Percentiles rank a stretch among this genome's conserved stretches.
Conservation (phyloP, 2,329 filamentous ascomycete genomes). For the Didymella keratinophila region DNA sequence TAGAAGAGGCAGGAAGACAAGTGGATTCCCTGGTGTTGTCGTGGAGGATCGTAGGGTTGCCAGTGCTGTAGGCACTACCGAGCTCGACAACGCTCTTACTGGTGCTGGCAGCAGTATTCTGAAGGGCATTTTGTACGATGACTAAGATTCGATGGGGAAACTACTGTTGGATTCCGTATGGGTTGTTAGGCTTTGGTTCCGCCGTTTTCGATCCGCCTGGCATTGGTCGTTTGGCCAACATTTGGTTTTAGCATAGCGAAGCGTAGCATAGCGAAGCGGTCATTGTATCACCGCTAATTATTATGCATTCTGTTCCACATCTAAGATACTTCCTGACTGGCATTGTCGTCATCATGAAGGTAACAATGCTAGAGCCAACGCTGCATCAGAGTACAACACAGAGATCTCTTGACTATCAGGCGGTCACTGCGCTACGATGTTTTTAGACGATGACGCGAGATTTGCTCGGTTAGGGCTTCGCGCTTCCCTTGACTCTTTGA, state of each 20-base stretch:
- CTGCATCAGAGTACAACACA: not conserved
- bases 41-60: constrained; percentile 80
- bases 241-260: constrained; percentile 15
- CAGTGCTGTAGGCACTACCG: constrained; percentile 80
- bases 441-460: constrained; percentile 8
- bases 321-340: not conserved
- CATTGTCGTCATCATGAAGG: not conserved
- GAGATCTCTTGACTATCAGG: not conserved
- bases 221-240: not conserved
- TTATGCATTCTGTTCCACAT: not conserved
- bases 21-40: constrained; percentile 55
- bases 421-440: constrained; percentile 1
- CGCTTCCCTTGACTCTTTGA: not conserved
- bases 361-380: not conserved
- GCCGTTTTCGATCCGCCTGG: constrained; percentile 15
- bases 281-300: not conserved
- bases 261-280: constrained; percentile 18
- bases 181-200: not conserved
- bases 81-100: constrained; percentile 74
- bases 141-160: not conserved
- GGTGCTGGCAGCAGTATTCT: constrained; percentile 57
- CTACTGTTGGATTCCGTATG: not conserved
- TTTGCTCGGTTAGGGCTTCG: not conserved
- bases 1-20: constrained; percentile 64
- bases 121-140: constrained; percentile 39